A percentile compares a stretch with the other conserved stretches of the same genome.
These are phyloP conservation scores for Amaranthus palmeri DNA, from an alignment of 148 eudicot species.

Conservation along the genomic window DNA sequence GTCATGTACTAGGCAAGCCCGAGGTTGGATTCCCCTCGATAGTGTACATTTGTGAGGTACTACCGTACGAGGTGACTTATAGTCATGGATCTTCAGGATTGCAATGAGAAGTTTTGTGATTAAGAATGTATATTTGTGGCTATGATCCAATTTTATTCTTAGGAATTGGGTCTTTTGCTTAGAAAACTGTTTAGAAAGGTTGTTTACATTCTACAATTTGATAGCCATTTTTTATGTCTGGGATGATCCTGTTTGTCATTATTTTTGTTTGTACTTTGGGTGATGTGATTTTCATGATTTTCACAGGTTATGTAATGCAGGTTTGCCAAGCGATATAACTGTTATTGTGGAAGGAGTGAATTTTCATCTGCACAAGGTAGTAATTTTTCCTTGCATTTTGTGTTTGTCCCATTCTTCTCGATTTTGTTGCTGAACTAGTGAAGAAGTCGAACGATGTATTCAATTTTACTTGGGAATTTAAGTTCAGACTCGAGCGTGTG, in stretches of 20 bases:
- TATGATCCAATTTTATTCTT: neutral
- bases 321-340: conserved; percentile 74
- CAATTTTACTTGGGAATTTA: too few relatives aligned
- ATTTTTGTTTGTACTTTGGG: neutral
- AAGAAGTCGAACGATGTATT: too few relatives aligned
- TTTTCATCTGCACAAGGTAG: conserved; percentile 91
- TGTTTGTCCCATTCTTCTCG: neutral
- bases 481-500: too few relatives aligned
- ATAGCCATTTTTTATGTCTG: neutral
- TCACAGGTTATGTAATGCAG: conserved; percentile 87
- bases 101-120: neutral
- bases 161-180: neutral
- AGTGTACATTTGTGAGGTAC: too few relatives aligned
- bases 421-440: too few relatives aligned
- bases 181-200: neutral
- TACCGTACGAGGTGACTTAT: too few relatives aligned
- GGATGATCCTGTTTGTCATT: neutral
- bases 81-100: too few relatives aligned
- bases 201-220: too few relatives aligned
- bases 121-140: neutral
- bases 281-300: conserved; percentile 35
- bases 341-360: conserved; percentile 50
- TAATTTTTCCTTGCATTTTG: conserved; percentile 4
- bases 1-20: too few relatives aligned
- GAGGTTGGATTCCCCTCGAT: too few relatives aligned